phyloP scores from a whole-genome alignment of 306 rosid genomes.

The Castanopsis chinensis region DNA sequence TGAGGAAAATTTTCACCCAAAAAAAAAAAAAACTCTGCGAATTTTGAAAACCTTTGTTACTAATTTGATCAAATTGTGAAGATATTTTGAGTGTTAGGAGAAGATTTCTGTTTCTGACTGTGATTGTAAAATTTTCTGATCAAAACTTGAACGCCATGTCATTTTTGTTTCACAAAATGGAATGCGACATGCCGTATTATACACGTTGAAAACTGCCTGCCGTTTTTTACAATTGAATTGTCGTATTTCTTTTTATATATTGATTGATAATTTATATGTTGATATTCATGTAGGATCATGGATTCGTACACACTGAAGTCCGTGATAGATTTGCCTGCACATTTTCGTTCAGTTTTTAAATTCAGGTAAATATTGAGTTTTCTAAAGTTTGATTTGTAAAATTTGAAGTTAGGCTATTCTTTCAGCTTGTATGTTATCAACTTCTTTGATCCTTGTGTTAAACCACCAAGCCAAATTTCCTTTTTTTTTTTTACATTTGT shows the following conservation, averaged over 20 bases:
- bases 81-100: background rate
- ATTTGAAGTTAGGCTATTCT: constrained; percentile 15
- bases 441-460: background rate
- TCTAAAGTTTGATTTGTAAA: constrained; percentile 10
- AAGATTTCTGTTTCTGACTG: background rate
- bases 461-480: background rate
- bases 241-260: no score
- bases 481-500: background rate
- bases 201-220: background rate
- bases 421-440: background rate
- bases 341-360: constrained; percentile 66
- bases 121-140: background rate
- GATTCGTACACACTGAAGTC: constrained; percentile 83
- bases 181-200: background rate
- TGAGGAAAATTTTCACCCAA: background rate
- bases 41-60: background rate
- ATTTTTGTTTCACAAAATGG: background rate
- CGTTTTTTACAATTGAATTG: background rate
- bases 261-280: background rate
- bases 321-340: constrained; percentile 70
- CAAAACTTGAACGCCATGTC: background rate
- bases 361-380: constrained; percentile 61
- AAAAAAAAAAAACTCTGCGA: background rate
- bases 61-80: background rate
- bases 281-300: constrained; percentile 35